Conservation (phyloP, 2,329 filamentous ascomycete genomes). For the Proliferodiscus dingleyae region DNA sequence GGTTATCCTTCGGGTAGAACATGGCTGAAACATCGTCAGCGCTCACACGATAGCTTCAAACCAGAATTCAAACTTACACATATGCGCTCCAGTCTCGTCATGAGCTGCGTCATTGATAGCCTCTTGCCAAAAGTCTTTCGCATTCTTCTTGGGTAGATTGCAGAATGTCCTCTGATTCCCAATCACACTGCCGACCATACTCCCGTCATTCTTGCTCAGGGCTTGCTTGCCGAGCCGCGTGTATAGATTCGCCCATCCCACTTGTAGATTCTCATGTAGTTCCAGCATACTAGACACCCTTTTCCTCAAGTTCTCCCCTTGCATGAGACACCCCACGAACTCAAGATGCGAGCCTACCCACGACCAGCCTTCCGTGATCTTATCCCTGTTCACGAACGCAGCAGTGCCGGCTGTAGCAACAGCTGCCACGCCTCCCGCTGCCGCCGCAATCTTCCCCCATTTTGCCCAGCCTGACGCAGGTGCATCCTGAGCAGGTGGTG, state of each 20-base stretch:
- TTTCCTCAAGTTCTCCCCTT: constrained; percentile 74
- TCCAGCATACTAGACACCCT: constrained; percentile 65
- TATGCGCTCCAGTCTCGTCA: constrained; percentile 80
- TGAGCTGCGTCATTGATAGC: constrained; percentile 72
- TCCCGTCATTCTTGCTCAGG: constrained; percentile 42
- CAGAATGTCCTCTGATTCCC: constrained; percentile 82
- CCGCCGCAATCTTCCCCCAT: constrained; percentile 83
- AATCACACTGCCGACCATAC: constrained; percentile 52
- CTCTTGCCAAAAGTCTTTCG: constrained; percentile 56
- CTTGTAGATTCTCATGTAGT: constrained; percentile 57
- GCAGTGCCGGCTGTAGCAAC: constrained; percentile 78
- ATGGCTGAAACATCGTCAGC: constrained; percentile 45
- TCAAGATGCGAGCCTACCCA: constrained; percentile 91
- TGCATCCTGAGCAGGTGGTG: constrained; percentile 37
- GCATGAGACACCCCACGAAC: constrained; percentile 84
- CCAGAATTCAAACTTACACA: constrained; percentile 45
- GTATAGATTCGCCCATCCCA: constrained; percentile 84
- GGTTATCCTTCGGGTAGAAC: constrained; percentile 69
- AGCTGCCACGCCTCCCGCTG: constrained; percentile 77
- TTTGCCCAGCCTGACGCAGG: constrained; percentile 57
- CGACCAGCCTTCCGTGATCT: constrained; percentile 67
- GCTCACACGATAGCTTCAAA: too few relatives aligned
- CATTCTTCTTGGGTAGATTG: constrained; percentile 61
- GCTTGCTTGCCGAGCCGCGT: constrained; percentile 73
- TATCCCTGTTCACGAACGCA: constrained; percentile 79